Evolutionary conservation across 1,139 yeast genomes (phyloP), one percentile per base, ranked within the genome.

Genomic region (Williopsis jadinii): DNA sequence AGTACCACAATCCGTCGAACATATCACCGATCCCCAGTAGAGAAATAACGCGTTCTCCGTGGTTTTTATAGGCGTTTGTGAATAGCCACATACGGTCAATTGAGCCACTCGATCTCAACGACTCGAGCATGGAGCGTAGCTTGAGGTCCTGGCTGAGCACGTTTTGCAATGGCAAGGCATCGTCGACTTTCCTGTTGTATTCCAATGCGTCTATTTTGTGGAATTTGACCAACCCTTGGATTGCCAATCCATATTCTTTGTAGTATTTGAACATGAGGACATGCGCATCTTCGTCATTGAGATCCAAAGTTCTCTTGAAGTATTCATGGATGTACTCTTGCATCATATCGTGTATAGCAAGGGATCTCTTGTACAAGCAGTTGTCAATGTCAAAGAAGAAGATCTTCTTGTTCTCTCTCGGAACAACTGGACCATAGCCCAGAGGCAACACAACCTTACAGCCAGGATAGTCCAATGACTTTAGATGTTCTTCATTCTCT

Each of bases 381-480:
- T 92, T 92, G 63, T 92, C 97, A 41, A 90, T 86, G 60, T 90
- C 98, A 55, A 90, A 92, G 62, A 78, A 87, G 63, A 90, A 84
- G 35, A 86, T 82, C 27, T 48, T 30, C 28, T 51, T 32, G 38
- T 55, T 43, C 9, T 59, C 50, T 38, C 51, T 50, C 13, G 60
- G 52, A 24, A 48, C 44, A 24, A 48, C 44, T 4, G 63, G 41
- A 14, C 45, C 41, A 36, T 52, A 39, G 15, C 47, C 41, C 28
- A 48, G 39, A 44, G 64, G 38, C 48, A 53, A 42, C 2, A 47
- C 50, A 32, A 59, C 50, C 1, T 55, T 50, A 3, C 59, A 59
- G 0, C 70, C 70, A 1, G 62, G 63, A 37, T 65, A 60, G 8
- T 47, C 46, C 15, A 65, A 44, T 0, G 64, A 56, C 3, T 55